Evolutionary conservation across 495 filamentous ascomycete species (phyloP).

Genomic region (Pseudomonodictys pantanalensis): DNA sequence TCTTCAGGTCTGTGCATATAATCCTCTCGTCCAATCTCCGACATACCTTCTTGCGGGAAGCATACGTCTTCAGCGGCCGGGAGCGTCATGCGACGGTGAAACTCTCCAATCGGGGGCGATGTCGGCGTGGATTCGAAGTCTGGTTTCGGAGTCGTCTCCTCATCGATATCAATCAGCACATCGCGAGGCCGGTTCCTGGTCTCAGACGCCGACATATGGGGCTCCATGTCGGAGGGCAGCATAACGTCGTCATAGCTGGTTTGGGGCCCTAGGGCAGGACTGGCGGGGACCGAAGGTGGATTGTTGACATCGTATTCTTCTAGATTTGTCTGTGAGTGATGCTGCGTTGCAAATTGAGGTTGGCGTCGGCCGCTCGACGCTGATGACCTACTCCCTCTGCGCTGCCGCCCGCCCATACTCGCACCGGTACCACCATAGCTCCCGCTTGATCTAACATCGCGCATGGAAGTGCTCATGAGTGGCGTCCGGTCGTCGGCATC

Average conservation of each 20-base stretch:
- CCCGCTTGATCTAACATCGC: slow-evolving; percentile 11
- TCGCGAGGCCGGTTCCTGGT: slow-evolving; percentile 46
- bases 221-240: slow-evolving; percentile 57
- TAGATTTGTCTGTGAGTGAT: slow-evolving; percentile 17
- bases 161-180: slow-evolving; percentile 59
- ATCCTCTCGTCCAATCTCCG: slow-evolving; percentile 78
- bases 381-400: slow-evolving; percentile 17
- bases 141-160: slow-evolving; percentile 34
- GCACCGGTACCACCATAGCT: slow-evolving; percentile 31
- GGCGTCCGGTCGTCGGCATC: slow-evolving; percentile 38
- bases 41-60: slow-evolving; percentile 76
- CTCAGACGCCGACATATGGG: slow-evolving; percentile 41
- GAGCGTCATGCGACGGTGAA: slow-evolving; percentile 52
- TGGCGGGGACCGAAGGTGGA: slow-evolving; percentile 86
- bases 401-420: slow-evolving; percentile 17
- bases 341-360: neutral
- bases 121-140: slow-evolving; percentile 35
- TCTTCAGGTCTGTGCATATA: slow-evolving; percentile 43
- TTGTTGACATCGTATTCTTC: slow-evolving; percentile 83
- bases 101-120: slow-evolving; percentile 43
- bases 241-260: slow-evolving; percentile 79
- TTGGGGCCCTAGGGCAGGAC: slow-evolving; percentile 58
- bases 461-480: slow-evolving; percentile 30
- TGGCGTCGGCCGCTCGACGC: slow-evolving; percentile 29
- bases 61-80: slow-evolving; percentile 86